phyloP scores from a whole-genome alignment of 2,329 filamentous ascomycete genomes.

The Cercospora canescens region DNA sequence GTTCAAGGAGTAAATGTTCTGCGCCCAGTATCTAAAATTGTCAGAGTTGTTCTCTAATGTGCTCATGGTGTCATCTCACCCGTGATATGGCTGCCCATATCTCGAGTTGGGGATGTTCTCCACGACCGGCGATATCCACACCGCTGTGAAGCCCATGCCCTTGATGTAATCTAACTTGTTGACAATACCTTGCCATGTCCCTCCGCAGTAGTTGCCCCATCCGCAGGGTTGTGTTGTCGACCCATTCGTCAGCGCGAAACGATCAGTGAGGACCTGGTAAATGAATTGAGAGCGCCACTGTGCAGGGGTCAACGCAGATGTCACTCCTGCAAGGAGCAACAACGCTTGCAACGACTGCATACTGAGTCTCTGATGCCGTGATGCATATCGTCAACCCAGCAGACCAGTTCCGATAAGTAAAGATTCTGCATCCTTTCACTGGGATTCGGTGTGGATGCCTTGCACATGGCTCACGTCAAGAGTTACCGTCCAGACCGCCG shows the following conservation, averaged over 20 bases:
- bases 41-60: neutral
- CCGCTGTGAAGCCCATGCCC: conserved; percentile 50
- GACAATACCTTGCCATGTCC: conserved; percentile 48
- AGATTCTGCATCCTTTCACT: conserved; percentile 4
- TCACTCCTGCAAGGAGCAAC: conserved; percentile 14
- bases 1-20: conserved; percentile 38
- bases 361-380: neutral
- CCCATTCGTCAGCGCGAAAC: conserved; percentile 52
- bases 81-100: conserved; percentile 48
- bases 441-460: neutral
- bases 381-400: neutral
- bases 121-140: conserved; percentile 43
- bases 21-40: conserved; percentile 19
- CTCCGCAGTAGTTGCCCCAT: conserved; percentile 47
- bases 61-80: neutral
- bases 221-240: conserved; percentile 48
- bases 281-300: conserved; percentile 53
- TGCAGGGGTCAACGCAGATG: conserved; percentile 18
- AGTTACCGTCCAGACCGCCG: conserved; percentile 7
- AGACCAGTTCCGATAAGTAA: conserved; percentile 8
- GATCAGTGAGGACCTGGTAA: conserved; percentile 61
- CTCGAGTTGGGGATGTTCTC: conserved; percentile 40
- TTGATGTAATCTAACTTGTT: conserved; percentile 51
- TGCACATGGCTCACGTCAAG: conserved; percentile 8
- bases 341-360: conserved; percentile 4